Percentiles rank a stretch among this genome's conserved stretches.
Conservation (phyloP, 257 asterid species). For the Misopates orontium region DNA sequence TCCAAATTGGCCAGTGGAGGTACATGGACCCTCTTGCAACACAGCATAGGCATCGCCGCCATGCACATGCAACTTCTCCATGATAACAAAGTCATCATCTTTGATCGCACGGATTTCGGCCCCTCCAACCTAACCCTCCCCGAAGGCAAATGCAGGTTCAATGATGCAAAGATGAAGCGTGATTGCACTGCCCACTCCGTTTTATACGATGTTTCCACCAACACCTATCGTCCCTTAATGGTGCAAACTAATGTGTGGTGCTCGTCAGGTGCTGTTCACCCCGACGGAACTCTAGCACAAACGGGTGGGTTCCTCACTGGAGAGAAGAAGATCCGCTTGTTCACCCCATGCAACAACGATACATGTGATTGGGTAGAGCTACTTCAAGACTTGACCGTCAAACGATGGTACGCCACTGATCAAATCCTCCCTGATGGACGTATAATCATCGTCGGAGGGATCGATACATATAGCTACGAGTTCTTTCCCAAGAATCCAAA, state of each 20-base stretch:
- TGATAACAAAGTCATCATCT: background rate
- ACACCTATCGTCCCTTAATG: background rate
- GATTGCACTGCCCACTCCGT: background rate
- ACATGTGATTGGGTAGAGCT: background rate
- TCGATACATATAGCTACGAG: background rate
- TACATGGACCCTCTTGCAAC: background rate
- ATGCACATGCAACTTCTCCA: conserved; percentile 11
- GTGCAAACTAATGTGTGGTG: background rate
- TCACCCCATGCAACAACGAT: background rate
- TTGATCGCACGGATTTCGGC: background rate
- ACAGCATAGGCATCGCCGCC: conserved; percentile 1
- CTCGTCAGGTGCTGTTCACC: background rate
- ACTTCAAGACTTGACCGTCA: background rate
- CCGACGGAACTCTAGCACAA: background rate
- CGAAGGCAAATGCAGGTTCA: background rate
- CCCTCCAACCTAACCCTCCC: background rate
- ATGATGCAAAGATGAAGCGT: background rate
- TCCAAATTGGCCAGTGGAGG: background rate
- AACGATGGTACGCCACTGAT: background rate
- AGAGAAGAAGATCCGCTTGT: background rate
- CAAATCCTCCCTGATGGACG: background rate
- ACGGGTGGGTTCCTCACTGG: background rate
- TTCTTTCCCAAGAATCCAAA: background rate
- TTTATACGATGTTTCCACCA: background rate
- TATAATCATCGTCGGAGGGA: background rate